Base-by-base conservation (phyloP, 2,329 filamentous ascomycete genomes). In the Diaporthe citri region DNA sequence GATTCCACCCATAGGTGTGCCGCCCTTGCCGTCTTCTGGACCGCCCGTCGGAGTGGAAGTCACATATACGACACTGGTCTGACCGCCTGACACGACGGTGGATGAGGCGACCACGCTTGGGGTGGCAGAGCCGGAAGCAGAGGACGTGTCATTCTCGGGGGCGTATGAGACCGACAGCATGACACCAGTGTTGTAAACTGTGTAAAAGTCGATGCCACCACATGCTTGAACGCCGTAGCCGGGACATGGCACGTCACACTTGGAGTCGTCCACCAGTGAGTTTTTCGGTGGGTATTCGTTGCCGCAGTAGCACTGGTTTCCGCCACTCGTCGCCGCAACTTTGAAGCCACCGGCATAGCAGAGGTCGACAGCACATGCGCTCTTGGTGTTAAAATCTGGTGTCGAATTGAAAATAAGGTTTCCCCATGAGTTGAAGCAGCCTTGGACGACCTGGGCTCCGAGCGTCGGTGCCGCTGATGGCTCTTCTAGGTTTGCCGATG, bases 1-100 rank as follows among this genome's bases (percentile, higher is more conserved):
- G 78, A 98, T 96, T 66, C 93, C 95, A 52, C 92, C 94, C n/a
- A 91, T 94, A 81, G 93, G 96, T n/a, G 92, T 86, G 71, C 84
- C 79, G 17, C 81, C 80, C 36, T 79, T 78, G 34, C 78, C 72
- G 0, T 73, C 74, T 5, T 62, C 20, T 7, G 62, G 22, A 6
- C 81, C 78, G 28, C 82, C 81, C 25, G 79, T 78, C 66, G 75
- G 72, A 28, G 79, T 76, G 3, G 80, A 74, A 0, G 83, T 79
- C n/a, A 82, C 56, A 77, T 78, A 72, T 74, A 80, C 46, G 15
- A 79, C 78, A 20, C 79, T 79, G 6, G 79, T 76, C 48, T 76
- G 75, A 20, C 75, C 75, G 9, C 75, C 75, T 17, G 51, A 69
- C 8, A 74, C 48, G 17, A 76, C 69, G 17, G 75, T 76, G 20